Percentiles rank a stretch among this genome's conserved stretches.
Conservation (phyloP, 2,329 filamentous ascomycete species). For the Nemania diffusa region DNA sequence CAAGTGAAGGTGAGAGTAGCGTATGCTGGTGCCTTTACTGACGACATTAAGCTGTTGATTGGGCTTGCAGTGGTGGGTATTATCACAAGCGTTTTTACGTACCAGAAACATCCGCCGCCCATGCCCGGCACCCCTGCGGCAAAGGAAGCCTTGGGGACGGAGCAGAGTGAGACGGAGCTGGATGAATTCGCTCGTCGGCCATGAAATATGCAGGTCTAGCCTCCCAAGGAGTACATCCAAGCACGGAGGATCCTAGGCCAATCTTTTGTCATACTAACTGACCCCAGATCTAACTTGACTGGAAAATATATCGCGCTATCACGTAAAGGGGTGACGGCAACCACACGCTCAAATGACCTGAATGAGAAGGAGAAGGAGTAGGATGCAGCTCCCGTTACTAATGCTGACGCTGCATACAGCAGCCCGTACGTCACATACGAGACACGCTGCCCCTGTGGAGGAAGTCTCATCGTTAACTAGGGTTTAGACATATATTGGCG, state of each 20-base stretch:
- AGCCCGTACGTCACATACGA: not conserved
- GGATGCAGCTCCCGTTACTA: not conserved
- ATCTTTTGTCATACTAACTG: constrained; percentile 10
- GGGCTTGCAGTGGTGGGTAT: constrained; percentile 57
- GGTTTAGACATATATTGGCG: not conserved
- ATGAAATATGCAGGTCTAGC: constrained; percentile 3
- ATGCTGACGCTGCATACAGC: not conserved
- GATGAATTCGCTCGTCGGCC: constrained; percentile 40
- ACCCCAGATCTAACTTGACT: not conserved
- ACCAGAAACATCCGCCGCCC: constrained; percentile 55
- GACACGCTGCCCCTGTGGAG: not conserved
- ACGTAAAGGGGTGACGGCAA: not conserved
- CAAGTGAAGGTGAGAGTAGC: constrained; percentile 53
- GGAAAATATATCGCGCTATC: not conserved
- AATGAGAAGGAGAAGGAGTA: not conserved
- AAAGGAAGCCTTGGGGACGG: constrained; percentile 43
- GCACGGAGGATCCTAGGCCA: not conserved
- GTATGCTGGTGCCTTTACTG: constrained; percentile 59
- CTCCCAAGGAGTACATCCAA: not conserved
- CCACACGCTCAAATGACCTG: not conserved
- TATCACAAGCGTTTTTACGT: constrained; percentile 56
- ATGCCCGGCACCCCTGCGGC: constrained; percentile 43
- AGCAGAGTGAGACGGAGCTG: constrained; percentile 48
- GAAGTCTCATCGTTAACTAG: not conserved
- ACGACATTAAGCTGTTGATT: constrained; percentile 60